Conservation (phyloP, 495 filamentous ascomycete genomes). For the Durotheca rogersii region DNA sequence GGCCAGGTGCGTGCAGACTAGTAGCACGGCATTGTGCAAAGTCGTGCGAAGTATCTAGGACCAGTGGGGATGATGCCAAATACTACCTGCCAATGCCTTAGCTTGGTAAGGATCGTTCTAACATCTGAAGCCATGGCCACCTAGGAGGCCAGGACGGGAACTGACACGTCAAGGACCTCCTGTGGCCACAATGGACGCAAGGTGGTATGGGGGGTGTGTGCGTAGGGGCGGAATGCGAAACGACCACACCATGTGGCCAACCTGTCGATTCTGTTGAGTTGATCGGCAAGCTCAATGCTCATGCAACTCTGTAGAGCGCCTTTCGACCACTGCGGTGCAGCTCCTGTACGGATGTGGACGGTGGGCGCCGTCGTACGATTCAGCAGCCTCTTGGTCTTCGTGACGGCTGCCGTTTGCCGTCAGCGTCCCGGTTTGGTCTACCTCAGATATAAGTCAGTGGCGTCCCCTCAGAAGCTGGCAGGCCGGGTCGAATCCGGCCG, state of each 20-base stretch:
- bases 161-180: constrained; percentile 30
- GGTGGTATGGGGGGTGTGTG: constrained; percentile 30
- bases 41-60: constrained; percentile 23
- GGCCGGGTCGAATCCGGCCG: constrained; percentile 29
- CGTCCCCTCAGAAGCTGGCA: constrained; percentile 30
- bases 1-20: constrained; percentile 22
- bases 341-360: constrained; percentile 12
- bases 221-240: constrained; percentile 30
- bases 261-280: constrained; percentile 29
- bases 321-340: constrained; percentile 20
- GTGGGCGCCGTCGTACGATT: constrained; percentile 30
- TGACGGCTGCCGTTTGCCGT: constrained; percentile 35
- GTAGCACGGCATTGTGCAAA: constrained; percentile 34
- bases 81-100: constrained; percentile 29
- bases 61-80: constrained; percentile 23
- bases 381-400: constrained; percentile 26
- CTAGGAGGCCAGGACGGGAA: constrained; percentile 24
- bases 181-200: constrained; percentile 32
- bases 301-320: constrained; percentile 27
- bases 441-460: constrained; percentile 32
- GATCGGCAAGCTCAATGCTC: constrained; percentile 30
- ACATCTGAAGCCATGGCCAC: constrained; percentile 28
- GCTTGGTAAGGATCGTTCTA: constrained; percentile 29
- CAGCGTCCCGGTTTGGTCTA: constrained; percentile 32
- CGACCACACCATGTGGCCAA: constrained; percentile 33